A percentile compares a stretch with the other conserved stretches of the same genome.
These are phyloP conservation scores for Calonectria hongkongensis DNA, from an alignment of 2,329 filamentous ascomycete genomes.

Conservation along the genomic window DNA sequence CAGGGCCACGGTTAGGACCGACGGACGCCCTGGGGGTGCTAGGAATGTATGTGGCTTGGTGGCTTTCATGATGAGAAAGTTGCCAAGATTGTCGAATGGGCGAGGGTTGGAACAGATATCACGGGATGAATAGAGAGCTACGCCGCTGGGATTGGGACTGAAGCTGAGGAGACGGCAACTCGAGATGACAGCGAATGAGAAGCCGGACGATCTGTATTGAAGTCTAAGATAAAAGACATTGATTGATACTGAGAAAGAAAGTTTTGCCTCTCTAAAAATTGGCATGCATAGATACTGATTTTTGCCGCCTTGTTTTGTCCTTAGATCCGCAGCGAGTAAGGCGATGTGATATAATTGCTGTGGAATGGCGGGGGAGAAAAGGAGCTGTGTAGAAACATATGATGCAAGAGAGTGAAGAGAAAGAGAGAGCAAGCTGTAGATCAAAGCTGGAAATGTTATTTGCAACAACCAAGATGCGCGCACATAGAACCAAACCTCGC, in stretches of 20 bases:
- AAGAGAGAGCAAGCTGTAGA: neutral
- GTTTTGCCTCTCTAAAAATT: neutral
- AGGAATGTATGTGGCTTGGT: conserved; percentile 10
- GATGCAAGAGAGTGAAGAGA: no score
- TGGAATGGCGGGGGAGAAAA: neutral
- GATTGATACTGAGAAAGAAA: neutral
- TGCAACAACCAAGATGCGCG: neutral
- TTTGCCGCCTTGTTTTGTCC: neutral
- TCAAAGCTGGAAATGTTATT: neutral
- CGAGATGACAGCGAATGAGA: neutral
- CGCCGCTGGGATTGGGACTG: neutral
- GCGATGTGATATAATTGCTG: neutral
- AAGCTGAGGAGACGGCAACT: neutral
- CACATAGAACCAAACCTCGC: neutral
- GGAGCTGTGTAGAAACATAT: neutral
- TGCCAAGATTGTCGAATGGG: conserved; percentile 1
- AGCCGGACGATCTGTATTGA: no score
- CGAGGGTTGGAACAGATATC: conserved; percentile 2
- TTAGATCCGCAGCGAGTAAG: neutral
- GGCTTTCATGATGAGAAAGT: neutral
- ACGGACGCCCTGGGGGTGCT: neutral
- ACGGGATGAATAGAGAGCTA: neutral
- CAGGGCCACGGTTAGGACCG: neutral
- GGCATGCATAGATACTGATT: neutral
- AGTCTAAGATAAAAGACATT: neutral